These are phyloP conservation scores for Venturia effusa DNA, from an alignment of 2,329 filamentous ascomycete species.

Conservation along the genomic window DNA sequence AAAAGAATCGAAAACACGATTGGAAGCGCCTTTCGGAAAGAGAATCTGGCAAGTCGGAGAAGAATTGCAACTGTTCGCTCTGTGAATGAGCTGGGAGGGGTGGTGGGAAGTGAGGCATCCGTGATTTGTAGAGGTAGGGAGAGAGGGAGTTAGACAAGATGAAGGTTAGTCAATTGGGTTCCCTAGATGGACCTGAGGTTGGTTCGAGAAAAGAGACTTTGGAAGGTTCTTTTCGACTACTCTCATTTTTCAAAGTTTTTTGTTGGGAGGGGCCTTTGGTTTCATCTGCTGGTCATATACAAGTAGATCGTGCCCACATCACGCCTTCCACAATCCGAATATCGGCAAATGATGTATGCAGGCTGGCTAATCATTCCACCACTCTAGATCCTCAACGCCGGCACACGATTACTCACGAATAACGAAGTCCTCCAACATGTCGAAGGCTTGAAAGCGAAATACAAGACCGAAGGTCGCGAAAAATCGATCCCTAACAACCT, in stretches of 20 bases:
- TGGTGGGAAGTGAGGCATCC: background rate
- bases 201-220: background rate
- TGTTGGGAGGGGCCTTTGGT: background rate
- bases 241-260: background rate
- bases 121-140: background rate
- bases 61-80: background rate
- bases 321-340: background rate
- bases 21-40: background rate
- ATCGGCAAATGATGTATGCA: background rate
- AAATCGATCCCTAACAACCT: background rate
- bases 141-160: background rate
- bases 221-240: background rate
- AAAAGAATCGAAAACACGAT: background rate
- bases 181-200: background rate
- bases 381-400: conserved; percentile 31
- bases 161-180: background rate
- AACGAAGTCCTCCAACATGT: conserved; percentile 33
- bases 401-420: conserved; percentile 33
- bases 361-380: background rate
- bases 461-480: background rate
- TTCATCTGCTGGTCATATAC: background rate
- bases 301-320: too few species aligned
- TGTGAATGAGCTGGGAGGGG: background rate
- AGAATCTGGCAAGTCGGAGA: background rate
- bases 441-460: conserved; percentile 15